These are phyloP conservation scores for Kwoniella dejecticola DNA, from an alignment of 768 basidiomycete species.

Conservation along the genomic window DNA sequence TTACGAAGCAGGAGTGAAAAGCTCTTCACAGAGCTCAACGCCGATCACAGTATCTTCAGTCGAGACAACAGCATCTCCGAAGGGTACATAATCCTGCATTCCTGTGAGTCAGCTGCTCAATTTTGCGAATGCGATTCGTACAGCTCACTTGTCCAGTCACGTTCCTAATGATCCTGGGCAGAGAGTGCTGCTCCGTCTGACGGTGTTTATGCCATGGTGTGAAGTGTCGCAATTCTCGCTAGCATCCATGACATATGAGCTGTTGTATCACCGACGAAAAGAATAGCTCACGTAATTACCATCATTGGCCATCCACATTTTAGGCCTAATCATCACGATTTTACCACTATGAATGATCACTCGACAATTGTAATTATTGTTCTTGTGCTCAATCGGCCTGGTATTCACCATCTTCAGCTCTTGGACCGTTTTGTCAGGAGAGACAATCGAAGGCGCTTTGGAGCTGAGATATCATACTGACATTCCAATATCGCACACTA, in stretches of 20 bases:
- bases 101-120: not conserved
- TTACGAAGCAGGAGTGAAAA: slow-evolving; percentile 94
- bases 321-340: slow-evolving; percentile 92
- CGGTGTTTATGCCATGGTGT: slow-evolving; percentile 92
- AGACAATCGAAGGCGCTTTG: too few species aligned
- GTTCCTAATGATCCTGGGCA: slow-evolving; percentile 83
- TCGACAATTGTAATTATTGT: slow-evolving; percentile 95
- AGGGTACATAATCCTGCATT: slow-evolving; percentile 84
- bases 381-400: slow-evolving; percentile 97
- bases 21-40: slow-evolving; percentile 93
- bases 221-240: slow-evolving; percentile 64
- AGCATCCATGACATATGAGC: not conserved
- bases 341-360: slow-evolving; percentile 81
- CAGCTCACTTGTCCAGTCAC: slow-evolving; percentile 81
- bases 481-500: slow-evolving; percentile 97
- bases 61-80: slow-evolving; percentile 92
- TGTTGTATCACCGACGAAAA: not conserved
- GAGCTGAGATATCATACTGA: slow-evolving; percentile 56
- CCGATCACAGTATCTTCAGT: slow-evolving; percentile 95
- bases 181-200: slow-evolving; percentile 85
- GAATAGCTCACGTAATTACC: slow-evolving; percentile 81
- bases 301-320: slow-evolving; percentile 99
- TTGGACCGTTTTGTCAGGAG: too few species aligned
- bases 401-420: not conserved
- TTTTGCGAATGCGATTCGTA: not conserved